Evolutionary conservation across 176 grass and related monocot genomes (phyloP).

Genomic region (Bonia amplexicaulis): DNA sequence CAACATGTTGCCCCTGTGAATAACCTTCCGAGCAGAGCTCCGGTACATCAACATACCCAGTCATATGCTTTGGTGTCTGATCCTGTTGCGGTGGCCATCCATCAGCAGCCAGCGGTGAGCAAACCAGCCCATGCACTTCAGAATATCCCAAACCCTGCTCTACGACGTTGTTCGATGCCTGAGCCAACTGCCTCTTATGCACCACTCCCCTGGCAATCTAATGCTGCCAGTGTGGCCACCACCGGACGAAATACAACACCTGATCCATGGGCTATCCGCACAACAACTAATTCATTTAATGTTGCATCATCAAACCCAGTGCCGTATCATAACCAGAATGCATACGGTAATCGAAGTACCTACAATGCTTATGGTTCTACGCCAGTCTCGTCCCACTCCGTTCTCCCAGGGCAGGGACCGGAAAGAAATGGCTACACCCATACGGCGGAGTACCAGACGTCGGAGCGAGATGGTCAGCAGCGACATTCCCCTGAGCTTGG

Average conservation of each 20-base stretch:
- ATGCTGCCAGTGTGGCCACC: background rate
- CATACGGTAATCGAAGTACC: slow-evolving; percentile 30
- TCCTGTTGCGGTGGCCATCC: slow-evolving; percentile 1
- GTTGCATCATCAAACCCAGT: background rate
- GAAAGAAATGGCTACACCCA: slow-evolving; percentile 31
- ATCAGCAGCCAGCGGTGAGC: slow-evolving; percentile 38
- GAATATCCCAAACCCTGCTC: slow-evolving; percentile 18
- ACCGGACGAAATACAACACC: slow-evolving; percentile 11
- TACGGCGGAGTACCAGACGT: background rate
- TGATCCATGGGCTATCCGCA: slow-evolving; percentile 25
- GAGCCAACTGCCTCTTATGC: slow-evolving; percentile 30
- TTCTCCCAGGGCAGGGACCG: background rate
- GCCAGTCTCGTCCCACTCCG: background rate
- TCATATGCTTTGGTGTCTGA: slow-evolving; percentile 17
- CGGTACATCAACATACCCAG: slow-evolving; percentile 29
- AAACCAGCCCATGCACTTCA: slow-evolving; percentile 32
- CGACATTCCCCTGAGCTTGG: slow-evolving; percentile 41
- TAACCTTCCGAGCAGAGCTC: slow-evolving; percentile 32
- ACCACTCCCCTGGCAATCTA: slow-evolving; percentile 39
- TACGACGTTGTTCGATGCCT: background rate
- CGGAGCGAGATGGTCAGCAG: background rate
- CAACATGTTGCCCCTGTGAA: slow-evolving; percentile 37
- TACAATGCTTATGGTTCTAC: slow-evolving; percentile 24
- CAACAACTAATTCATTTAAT: slow-evolving; percentile 29
- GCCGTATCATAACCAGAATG: slow-evolving; percentile 33